Conservation (phyloP, 352 stramenopile genomes). For the Phytophthora pisi region DNA sequence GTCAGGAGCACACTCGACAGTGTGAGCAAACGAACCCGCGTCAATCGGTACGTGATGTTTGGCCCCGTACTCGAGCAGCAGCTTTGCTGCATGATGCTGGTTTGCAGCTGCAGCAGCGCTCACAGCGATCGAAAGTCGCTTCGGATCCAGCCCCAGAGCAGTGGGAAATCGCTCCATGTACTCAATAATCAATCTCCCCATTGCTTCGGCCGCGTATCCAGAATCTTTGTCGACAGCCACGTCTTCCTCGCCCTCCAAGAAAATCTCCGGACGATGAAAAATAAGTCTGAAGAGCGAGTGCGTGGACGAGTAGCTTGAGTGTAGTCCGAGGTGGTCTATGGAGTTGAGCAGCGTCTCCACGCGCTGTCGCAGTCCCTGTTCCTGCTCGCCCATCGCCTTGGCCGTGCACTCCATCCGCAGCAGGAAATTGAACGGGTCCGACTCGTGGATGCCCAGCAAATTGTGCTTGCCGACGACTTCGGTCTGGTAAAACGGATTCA, state of each 20-base stretch:
- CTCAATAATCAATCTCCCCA: conserved; percentile 45
- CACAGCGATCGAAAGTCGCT: conserved; percentile 62
- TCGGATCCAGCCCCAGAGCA: conserved; percentile 49
- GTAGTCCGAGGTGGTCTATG: conserved; percentile 45
- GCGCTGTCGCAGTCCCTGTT: conserved; percentile 37
- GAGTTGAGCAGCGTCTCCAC: conserved; percentile 50
- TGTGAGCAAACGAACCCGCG: conserved; percentile 67
- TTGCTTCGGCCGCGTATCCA: conserved; percentile 12
- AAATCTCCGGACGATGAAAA: conserved; percentile 54
- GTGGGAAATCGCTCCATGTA: conserved; percentile 56
- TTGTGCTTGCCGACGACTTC: conserved; percentile 56
- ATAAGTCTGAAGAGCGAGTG: conserved; percentile 70
- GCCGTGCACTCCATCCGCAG: conserved; percentile 66
- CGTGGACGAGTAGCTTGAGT: conserved; percentile 65
- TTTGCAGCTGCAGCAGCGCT: conserved; percentile 55
- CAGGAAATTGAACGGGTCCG: conserved; percentile 71
- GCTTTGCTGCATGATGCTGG: conserved; percentile 40
- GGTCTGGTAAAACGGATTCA: conserved; percentile 49
- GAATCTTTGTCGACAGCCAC: background rate
- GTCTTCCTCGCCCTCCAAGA: conserved; percentile 27
- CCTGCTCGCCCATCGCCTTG: conserved; percentile 41
- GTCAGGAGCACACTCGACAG: conserved; percentile 50
- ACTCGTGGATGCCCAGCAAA: conserved; percentile 51
- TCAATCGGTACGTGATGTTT: conserved; percentile 54
- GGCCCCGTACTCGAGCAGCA: conserved; percentile 50